Percentiles rank a stretch among this genome's conserved stretches.
phyloP scores from a whole-genome alignment of 306 rosid genomes.

The Benincasa hispida region DNA sequence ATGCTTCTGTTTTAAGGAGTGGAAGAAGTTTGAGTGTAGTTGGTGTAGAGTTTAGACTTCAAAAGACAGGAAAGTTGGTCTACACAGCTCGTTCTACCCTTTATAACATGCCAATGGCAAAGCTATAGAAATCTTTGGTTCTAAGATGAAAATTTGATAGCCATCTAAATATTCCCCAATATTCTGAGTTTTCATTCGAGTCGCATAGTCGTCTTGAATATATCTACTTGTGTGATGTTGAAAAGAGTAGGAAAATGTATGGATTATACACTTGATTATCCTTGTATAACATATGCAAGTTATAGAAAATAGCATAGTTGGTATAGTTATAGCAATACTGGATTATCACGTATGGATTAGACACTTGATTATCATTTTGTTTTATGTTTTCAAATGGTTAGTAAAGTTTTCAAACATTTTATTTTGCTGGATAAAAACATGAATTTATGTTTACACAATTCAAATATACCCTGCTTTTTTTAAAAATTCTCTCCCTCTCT shows the following conservation, averaged over 20 bases:
- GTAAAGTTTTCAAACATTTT: too few relatives aligned
- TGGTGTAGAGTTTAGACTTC: slow-evolving; percentile 39
- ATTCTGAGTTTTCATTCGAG: background rate
- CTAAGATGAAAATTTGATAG: background rate
- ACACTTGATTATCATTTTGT: too few relatives aligned
- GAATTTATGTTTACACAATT: too few relatives aligned
- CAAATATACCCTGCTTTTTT: too few relatives aligned
- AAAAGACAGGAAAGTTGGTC: slow-evolving; percentile 34
- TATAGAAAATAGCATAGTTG: background rate
- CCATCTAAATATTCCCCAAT: background rate
- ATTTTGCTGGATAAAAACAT: too few relatives aligned
- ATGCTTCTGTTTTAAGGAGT: slow-evolving; percentile 46
- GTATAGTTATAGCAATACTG: background rate
- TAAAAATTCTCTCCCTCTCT: too few relatives aligned
- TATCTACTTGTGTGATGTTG: background rate
- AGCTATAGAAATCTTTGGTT: slow-evolving; percentile 16
- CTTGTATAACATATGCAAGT: background rate
- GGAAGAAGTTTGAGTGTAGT: slow-evolving; percentile 70
- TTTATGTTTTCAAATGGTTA: too few relatives aligned
- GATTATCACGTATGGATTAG: too few relatives aligned
- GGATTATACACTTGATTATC: background rate
- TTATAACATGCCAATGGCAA: slow-evolving; percentile 42
- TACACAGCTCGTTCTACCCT: slow-evolving; percentile 51
- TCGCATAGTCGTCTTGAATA: background rate
- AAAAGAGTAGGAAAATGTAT: background rate